phyloP scores from a whole-genome alignment of 805 yeast genomes.

The Candida methanosorbosa region DNA sequence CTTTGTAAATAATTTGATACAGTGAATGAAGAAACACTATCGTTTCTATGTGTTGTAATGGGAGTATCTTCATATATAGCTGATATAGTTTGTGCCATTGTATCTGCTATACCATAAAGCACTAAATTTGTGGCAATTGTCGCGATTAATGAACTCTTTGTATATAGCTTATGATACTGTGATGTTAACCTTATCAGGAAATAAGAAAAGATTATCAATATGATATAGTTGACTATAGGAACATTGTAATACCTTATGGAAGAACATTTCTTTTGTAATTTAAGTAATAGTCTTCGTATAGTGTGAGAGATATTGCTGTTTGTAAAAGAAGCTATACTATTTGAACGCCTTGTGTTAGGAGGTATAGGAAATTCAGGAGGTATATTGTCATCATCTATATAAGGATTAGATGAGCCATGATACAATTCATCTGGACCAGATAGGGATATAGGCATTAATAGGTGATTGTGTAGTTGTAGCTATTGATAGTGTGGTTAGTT shows the following conservation, averaged over 20 bases:
- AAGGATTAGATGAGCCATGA: too few relatives aligned
- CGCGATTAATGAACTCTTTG: slow-evolving; percentile 60
- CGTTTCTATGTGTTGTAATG: neutral
- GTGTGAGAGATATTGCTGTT: too few relatives aligned
- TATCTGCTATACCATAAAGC: slow-evolving; percentile 84
- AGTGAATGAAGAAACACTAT: neutral
- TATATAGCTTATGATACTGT: slow-evolving; percentile 52
- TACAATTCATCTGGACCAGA: too few relatives aligned
- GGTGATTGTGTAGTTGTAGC: too few relatives aligned
- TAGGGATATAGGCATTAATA: too few relatives aligned
- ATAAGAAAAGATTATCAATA: slow-evolving; percentile 39
- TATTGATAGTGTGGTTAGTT: too few relatives aligned
- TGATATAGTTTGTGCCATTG: slow-evolving; percentile 71
- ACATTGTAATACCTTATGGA: slow-evolving; percentile 35
- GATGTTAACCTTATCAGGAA: slow-evolving; percentile 46
- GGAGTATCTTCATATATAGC: slow-evolving; percentile 10
- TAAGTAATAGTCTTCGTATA: too few relatives aligned
- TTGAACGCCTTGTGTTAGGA: too few relatives aligned
- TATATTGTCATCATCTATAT: too few relatives aligned
- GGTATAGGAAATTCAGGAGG: too few relatives aligned
- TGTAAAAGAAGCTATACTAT: too few relatives aligned
- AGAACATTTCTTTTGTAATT: slow-evolving; percentile 4
- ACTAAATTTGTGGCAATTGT: slow-evolving; percentile 74
- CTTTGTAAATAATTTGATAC: slow-evolving; percentile 6
- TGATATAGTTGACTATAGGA: slow-evolving; percentile 48